A percentile compares a stretch with the other conserved stretches of the same genome.
These are phyloP conservation scores for Phytophthora ramorum DNA, from an alignment of 352 stramenopile genomes.

Conservation along the genomic window DNA sequence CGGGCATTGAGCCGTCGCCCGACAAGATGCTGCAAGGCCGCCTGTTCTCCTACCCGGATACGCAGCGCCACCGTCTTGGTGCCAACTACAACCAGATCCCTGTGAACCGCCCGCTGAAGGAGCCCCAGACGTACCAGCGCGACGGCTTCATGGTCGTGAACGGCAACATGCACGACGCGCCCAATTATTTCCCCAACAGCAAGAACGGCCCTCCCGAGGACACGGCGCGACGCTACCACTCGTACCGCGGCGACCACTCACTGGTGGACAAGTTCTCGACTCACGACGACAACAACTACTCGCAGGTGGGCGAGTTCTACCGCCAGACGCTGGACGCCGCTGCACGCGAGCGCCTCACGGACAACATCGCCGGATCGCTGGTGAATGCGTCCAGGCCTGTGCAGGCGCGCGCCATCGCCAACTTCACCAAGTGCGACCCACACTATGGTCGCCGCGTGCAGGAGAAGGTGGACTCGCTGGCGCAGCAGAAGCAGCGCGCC, in stretches of 20 bases:
- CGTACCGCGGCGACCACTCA: slow-evolving; percentile 46
- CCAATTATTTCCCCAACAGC: slow-evolving; percentile 93
- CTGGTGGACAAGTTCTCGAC: slow-evolving; percentile 75
- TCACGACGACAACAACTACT: slow-evolving; percentile 91
- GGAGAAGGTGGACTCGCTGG: slow-evolving; percentile 69
- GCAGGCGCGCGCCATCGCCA: slow-evolving; percentile 84
- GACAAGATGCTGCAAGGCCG: slow-evolving; percentile 93
- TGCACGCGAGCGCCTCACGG: slow-evolving; percentile 77
- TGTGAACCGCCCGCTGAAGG: slow-evolving; percentile 86
- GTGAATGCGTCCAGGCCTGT: slow-evolving; percentile 84
- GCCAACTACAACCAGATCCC: slow-evolving; percentile 92
- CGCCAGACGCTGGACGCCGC: slow-evolving; percentile 74
- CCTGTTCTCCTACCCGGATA: slow-evolving; percentile 92
- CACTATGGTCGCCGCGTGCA: slow-evolving; percentile 86
- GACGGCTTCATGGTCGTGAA: slow-evolving; percentile 84
- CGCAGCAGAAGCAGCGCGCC: slow-evolving; percentile 25
- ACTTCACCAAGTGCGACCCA: slow-evolving; percentile 88
- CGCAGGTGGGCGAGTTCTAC: slow-evolving; percentile 87
- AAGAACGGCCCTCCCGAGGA: slow-evolving; percentile 60
- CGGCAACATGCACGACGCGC: slow-evolving; percentile 70
- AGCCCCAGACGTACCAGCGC: slow-evolving; percentile 81
- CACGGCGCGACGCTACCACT: slow-evolving; percentile 30
- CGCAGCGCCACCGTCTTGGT: slow-evolving; percentile 88
- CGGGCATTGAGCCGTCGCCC: slow-evolving; percentile 85
- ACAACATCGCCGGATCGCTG: slow-evolving; percentile 89